Conservation (phyloP, 1,139 yeast genomes). For the Saccharomyces hybrid region DNA sequence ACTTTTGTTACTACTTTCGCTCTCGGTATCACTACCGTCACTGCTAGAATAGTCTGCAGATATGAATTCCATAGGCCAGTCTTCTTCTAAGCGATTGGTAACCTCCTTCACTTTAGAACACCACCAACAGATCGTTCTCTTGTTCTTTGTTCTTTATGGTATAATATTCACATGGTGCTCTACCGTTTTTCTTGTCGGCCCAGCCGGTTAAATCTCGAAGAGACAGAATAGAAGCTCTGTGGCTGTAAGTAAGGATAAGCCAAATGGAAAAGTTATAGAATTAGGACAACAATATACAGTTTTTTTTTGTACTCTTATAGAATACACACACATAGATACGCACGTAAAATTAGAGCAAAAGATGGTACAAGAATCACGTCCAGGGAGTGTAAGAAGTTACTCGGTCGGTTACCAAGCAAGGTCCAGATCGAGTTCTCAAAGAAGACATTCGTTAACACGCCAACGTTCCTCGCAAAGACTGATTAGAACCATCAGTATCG, state of each 20-base stretch:
- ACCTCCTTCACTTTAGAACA: background rate
- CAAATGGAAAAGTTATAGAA: background rate
- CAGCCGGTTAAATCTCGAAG: background rate
- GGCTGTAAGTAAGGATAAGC: background rate
- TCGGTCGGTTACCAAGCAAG: constrained; percentile 7
- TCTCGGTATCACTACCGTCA: constrained; percentile 11
- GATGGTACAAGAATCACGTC: background rate
- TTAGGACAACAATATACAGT: background rate
- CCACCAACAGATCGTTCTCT: background rate
- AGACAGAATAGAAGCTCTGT: background rate
- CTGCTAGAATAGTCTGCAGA: constrained; percentile 10
- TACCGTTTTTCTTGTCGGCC: background rate
- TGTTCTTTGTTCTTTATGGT: background rate
- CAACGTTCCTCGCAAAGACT: constrained; percentile 25
- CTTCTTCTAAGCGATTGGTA: background rate
- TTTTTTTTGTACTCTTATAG: background rate
- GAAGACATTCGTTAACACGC: constrained; percentile 24
- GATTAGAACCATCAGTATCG: constrained; percentile 26
- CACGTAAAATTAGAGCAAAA: background rate
- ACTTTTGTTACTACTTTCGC: background rate
- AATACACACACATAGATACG: background rate
- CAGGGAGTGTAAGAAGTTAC: background rate
- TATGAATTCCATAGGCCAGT: constrained; percentile 10
- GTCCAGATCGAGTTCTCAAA: constrained; percentile 18
- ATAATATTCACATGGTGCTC: background rate